Base-by-base conservation (phyloP, 805 yeast species). In the Isabelozyma pseudorhagii region DNA sequence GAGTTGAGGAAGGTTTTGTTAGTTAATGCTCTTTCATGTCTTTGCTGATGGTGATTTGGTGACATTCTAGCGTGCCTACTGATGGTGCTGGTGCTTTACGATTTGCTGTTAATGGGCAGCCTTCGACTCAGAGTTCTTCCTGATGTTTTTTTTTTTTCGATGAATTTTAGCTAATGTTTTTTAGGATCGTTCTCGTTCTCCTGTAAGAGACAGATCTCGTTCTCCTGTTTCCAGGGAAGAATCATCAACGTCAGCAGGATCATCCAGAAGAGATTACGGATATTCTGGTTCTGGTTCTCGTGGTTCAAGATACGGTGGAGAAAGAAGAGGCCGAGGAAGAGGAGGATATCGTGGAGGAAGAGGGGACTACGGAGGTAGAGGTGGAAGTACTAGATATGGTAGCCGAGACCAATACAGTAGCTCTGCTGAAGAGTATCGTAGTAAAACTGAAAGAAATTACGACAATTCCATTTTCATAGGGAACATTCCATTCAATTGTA, bases 401-500 rank as follows among this genome's bases (percentile, higher is more conserved):
- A 49, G 63, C 38, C 54, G 61, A 42, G 51, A 51, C 18, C 36
- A 31, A 10, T 44, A 42, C 11, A n/a, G 42, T 7, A 67, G 71
- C 28, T 75, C 74, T 46, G 59, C 61, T 36, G 70, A 61, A 21
- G 68, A 60, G 42, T 68, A 67, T 51, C 59, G 69, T 13, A 52
- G 62, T 34, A 68, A 69, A 49, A 61, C 68, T 15, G 75, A 71
- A 28, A 78, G 91, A 69, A 82, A 85, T 64, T 84, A 84, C 63
- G 78, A 77, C 44, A 84, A 85, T 62, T 83, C 89, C 51, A 73
- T 87, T 42, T 87, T 87, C 59, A 78, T 87, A 43, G 92, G 93
- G 8, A 87, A 87, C 62, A 72, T 87, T 48, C 88, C 92, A 5
- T 87, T 79, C 62, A 81, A 79, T 46, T 75, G 82, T 54, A 78